These are phyloP conservation scores for Gorgonomyces haynaldii DNA, from an alignment of 192 early-diverging fungal genomes.

Conservation along the genomic window DNA sequence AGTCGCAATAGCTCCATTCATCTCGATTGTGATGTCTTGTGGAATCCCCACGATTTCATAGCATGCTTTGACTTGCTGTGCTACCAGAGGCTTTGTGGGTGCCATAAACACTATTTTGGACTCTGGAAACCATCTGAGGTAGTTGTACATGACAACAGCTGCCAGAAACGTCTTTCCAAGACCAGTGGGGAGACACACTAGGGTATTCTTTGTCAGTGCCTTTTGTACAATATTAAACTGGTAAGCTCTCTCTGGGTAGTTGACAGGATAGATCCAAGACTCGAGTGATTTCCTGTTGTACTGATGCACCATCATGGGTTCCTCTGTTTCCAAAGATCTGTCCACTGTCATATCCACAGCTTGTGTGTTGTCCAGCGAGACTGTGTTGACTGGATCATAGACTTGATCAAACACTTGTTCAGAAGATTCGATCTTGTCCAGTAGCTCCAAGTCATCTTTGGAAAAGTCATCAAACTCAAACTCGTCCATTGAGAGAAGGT, in stretches of 20 bases:
- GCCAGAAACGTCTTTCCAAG: slow-evolving; percentile 93
- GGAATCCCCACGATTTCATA: slow-evolving; percentile 70
- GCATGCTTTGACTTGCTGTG: slow-evolving; percentile 85
- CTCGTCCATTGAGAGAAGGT: too few relatives aligned
- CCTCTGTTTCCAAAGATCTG: not conserved
- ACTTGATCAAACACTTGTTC: too few relatives aligned
- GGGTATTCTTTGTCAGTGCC: slow-evolving; percentile 69
- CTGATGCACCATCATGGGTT: not conserved
- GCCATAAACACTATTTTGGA: slow-evolving; percentile 81
- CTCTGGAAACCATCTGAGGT: slow-evolving; percentile 83
- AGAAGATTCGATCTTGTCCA: too few relatives aligned
- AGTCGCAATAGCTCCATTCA: slow-evolving; percentile 54
- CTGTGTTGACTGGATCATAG: too few relatives aligned
- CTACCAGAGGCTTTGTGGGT: slow-evolving; percentile 81
- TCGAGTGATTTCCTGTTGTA: slow-evolving; percentile 24
- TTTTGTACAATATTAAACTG: slow-evolving; percentile 75
- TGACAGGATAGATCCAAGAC: slow-evolving; percentile 70
- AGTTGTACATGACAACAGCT: slow-evolving; percentile 85
- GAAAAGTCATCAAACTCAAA: too few relatives aligned
- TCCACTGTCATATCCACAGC: not conserved
- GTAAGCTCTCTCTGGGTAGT: slow-evolving; percentile 64
- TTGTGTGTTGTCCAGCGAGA: not conserved
- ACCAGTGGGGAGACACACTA: slow-evolving; percentile 59
- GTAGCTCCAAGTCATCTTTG: too few relatives aligned
- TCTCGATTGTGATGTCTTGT: slow-evolving; percentile 39